phyloP scores from a whole-genome alignment of 306 rosid species.

The Hippophae rhamnoides region DNA sequence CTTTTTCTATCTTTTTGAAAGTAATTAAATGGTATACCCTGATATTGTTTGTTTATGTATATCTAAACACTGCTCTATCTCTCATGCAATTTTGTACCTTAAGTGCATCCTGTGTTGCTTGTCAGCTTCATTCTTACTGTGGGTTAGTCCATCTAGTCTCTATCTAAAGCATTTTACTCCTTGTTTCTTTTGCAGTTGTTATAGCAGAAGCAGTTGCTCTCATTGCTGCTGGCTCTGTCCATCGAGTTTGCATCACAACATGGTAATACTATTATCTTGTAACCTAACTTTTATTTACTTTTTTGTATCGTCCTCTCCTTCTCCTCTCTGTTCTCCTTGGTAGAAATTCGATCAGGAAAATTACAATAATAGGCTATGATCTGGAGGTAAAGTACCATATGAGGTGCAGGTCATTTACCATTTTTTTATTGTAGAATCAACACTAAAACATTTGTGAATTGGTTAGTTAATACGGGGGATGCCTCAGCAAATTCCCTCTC shows the following conservation, averaged over 20 bases:
- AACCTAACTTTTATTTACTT: background rate
- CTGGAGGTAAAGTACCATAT: no score
- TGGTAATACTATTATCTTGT: conserved; percentile 36
- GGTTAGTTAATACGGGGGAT: no score
- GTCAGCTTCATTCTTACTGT: no score
- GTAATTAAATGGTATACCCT: background rate
- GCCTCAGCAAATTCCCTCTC: no score
- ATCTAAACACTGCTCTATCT: no score
- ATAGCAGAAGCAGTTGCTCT: conserved; percentile 72
- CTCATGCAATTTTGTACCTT: no score
- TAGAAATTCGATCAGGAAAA: background rate
- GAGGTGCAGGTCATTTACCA: no score
- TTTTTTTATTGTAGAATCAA: no score
- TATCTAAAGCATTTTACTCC: background rate
- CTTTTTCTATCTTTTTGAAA: background rate
- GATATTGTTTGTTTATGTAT: no score
- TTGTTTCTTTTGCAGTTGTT: conserved; percentile 41
- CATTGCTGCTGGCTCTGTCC: conserved; percentile 86
- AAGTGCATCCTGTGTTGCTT: no score
- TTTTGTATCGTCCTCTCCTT: background rate
- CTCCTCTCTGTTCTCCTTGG: background rate
- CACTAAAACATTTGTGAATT: no score
- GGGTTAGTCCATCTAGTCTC: conserved; percentile 3
- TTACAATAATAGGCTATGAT: no score
- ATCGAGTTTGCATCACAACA: conserved; percentile 83